A percentile compares a stretch with the other conserved stretches of the same genome.
Conservation (phyloP, 345 rosid species). For the Leavenworthia alabamica region DNA sequence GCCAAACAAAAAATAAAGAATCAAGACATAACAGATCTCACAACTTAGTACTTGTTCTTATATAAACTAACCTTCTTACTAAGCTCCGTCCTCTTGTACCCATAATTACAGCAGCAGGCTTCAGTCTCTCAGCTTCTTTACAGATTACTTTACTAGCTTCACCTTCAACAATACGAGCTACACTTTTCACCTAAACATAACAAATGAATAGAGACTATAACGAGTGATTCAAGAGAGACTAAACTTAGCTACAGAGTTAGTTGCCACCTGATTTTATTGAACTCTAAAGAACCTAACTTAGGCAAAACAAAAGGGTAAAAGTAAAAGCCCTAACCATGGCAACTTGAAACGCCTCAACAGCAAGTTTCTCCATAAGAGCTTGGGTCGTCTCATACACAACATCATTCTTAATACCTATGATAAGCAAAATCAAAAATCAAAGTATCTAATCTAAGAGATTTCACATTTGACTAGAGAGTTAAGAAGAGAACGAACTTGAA, state of each 20-base stretch:
- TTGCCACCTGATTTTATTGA: background rate
- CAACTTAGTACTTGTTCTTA: background rate
- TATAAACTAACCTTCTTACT: constrained; percentile 50
- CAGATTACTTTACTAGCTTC: constrained; percentile 74
- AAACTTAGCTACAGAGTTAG: background rate
- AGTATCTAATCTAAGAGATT: background rate
- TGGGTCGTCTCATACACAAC: constrained; percentile 56
- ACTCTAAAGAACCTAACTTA: constrained; percentile 2
- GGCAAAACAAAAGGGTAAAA: background rate
- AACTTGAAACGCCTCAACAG: constrained; percentile 68
- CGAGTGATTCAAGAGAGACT: background rate
- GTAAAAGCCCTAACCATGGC: constrained; percentile 51
- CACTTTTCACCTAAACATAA: constrained; percentile 46
- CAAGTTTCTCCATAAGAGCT: constrained; percentile 67
- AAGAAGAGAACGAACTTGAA: constrained; percentile 38
- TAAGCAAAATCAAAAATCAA: background rate
- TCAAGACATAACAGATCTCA: background rate
- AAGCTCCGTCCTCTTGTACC: constrained; percentile 86
- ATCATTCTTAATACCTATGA: constrained; percentile 40
- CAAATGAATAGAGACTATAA: background rate
- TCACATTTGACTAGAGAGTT: background rate
- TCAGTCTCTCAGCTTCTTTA: constrained; percentile 70
- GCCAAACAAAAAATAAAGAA: background rate
- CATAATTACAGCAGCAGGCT: constrained; percentile 86
- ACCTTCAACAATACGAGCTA: constrained; percentile 72